These are phyloP conservation scores for Pythium aristosporum DNA, from an alignment of 352 stramenopile genomes.

Conservation along the genomic window DNA sequence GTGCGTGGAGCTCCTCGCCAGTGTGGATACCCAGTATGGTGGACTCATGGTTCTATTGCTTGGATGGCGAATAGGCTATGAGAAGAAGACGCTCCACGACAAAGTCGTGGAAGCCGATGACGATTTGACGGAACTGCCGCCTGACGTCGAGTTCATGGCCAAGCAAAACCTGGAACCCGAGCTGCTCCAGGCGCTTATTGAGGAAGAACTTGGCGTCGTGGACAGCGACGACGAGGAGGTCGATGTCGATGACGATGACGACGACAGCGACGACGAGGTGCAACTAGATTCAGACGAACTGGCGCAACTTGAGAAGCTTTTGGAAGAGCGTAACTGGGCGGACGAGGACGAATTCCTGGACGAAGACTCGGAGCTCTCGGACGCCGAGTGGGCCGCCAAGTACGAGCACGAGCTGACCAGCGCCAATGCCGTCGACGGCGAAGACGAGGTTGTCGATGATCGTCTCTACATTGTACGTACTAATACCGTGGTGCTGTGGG, in stretches of 20 bases:
- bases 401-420: slow-evolving; percentile 66
- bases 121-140: slow-evolving; percentile 43
- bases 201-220: slow-evolving; percentile 17
- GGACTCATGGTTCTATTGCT: background rate
- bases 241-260: slow-evolving; percentile 11
- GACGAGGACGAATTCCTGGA: slow-evolving; percentile 41
- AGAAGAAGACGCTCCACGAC: slow-evolving; percentile 59
- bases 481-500: background rate
- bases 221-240: slow-evolving; percentile 5
- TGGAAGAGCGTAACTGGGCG: slow-evolving; percentile 8
- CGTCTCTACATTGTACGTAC: slow-evolving; percentile 61
- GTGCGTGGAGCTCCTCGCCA: slow-evolving; percentile 22
- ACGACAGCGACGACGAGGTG: slow-evolving; percentile 7
- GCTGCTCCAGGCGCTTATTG: slow-evolving; percentile 25
- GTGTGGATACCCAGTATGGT: background rate
- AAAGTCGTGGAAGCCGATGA: slow-evolving; percentile 54
- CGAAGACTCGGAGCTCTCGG: slow-evolving; percentile 44
- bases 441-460: slow-evolving; percentile 51
- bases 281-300: slow-evolving; percentile 25
- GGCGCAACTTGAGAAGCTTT: slow-evolving; percentile 24
- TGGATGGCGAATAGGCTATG: slow-evolving; percentile 3
- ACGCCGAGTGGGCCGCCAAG: slow-evolving; percentile 60
- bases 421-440: slow-evolving; percentile 40
- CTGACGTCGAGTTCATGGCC: slow-evolving; percentile 66
- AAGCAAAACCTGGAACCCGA: slow-evolving; percentile 44